A percentile compares a stretch with the other conserved stretches of the same genome.
Conservation (phyloP, 2,329 filamentous ascomycete genomes). For the Teratosphaeria viscida region DNA sequence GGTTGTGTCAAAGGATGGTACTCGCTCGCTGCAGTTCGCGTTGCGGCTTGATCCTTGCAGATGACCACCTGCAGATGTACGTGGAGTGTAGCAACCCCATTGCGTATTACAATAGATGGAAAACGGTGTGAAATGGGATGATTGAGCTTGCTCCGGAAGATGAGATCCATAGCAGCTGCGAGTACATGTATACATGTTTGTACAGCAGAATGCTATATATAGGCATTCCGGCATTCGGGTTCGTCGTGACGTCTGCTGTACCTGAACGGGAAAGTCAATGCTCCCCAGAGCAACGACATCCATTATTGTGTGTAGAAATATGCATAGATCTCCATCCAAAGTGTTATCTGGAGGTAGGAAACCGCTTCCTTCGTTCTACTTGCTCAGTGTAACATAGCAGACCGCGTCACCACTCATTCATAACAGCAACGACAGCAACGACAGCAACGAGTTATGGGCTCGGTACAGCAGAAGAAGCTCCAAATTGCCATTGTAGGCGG, state of each 20-base stretch:
- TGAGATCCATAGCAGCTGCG: not conserved
- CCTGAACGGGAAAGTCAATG: not conserved
- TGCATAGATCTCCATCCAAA: not conserved
- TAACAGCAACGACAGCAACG: too few relatives aligned
- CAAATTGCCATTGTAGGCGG: slow-evolving; percentile 40
- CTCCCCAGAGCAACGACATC: not conserved
- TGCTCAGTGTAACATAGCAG: not conserved
- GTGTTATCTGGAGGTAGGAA: not conserved
- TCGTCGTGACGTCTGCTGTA: not conserved
- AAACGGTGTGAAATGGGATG: not conserved
- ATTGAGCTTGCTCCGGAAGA: not conserved
- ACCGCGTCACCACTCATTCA: not conserved
- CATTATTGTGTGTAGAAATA: not conserved
- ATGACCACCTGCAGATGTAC: too few relatives aligned
- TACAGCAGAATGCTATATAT: not conserved
- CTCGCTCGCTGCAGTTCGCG: too few relatives aligned
- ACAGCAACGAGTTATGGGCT: not conserved
- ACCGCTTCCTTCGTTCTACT: not conserved
- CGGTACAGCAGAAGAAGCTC: slow-evolving; percentile 13
- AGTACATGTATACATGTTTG: not conserved
- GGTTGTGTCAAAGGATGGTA: too few relatives aligned
- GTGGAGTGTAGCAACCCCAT: too few relatives aligned
- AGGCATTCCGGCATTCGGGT: not conserved
- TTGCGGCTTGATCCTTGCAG: too few relatives aligned
- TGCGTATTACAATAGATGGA: not conserved